These are phyloP conservation scores for Bruguiera parviflora DNA, from an alignment of 345 rosid genomes.

Conservation along the genomic window DNA sequence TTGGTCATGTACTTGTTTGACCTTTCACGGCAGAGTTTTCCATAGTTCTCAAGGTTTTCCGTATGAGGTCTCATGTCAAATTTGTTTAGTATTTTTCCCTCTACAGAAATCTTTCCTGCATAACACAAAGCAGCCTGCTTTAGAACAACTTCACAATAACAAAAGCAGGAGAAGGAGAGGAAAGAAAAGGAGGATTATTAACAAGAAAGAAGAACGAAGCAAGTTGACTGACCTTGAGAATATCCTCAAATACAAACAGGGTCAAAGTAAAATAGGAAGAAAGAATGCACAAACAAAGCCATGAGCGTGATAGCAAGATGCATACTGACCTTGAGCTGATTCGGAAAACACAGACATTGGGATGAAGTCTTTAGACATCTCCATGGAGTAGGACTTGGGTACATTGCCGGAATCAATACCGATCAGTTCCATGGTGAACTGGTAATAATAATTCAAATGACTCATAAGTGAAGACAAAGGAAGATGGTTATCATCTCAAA, in stretches of 20 bases:
- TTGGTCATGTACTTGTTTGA: conserved; percentile 65
- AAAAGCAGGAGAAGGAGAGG: not conserved
- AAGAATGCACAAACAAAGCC: not conserved
- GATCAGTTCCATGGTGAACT: conserved; percentile 72
- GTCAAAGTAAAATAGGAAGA: not conserved
- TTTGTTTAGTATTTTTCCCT: conserved; percentile 76
- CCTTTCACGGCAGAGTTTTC: conserved; percentile 77
- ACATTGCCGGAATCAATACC: conserved; percentile 57
- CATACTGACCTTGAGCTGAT: conserved; percentile 53
- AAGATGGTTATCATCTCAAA: not conserved
- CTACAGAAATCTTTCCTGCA: conserved; percentile 53
- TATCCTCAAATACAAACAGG: not conserved
- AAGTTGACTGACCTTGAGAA: too few relatives aligned
- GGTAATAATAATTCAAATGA: conserved; percentile 21
- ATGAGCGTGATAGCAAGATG: not conserved
- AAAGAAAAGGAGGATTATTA: not conserved
- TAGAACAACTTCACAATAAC: conserved; percentile 1
- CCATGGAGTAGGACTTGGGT: conserved; percentile 67
- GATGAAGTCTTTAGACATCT: conserved; percentile 65
- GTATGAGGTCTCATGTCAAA: conserved; percentile 83
- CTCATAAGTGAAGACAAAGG: conserved; percentile 3
- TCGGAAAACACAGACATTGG: conserved; percentile 71
- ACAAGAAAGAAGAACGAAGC: not conserved
- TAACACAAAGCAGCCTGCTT: conserved; percentile 10
- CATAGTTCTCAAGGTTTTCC: conserved; percentile 69